phyloP scores from a whole-genome alignment of 2,329 filamentous ascomycete species.

The Penicillium sp. region DNA sequence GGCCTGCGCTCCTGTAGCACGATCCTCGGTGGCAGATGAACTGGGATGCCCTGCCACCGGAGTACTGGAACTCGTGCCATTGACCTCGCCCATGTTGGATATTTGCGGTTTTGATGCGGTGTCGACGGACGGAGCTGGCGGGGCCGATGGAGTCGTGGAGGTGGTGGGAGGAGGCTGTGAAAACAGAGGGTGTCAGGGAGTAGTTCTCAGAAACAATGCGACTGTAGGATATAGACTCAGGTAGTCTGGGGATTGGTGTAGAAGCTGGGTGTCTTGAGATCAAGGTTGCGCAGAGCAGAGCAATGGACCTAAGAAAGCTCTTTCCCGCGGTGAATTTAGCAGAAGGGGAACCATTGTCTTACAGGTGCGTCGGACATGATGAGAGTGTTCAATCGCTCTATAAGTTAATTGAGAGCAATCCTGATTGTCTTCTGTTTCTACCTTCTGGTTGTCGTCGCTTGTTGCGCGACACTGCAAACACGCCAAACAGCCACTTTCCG shows the following conservation, averaged over 20 bases:
- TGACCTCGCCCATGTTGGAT: constrained; percentile 20
- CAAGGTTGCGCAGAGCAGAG: constrained; percentile 13
- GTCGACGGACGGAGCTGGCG: constrained; percentile 3
- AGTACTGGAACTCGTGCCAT: constrained; percentile 22
- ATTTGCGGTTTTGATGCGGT: not conserved
- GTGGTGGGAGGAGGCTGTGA: not conserved
- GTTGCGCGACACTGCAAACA: constrained; percentile 17
- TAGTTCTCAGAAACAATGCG: not conserved
- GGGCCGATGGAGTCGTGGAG: not conserved
- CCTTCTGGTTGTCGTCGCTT: not conserved
- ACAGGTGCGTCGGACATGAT: constrained; percentile 18
- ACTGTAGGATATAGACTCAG: not conserved
- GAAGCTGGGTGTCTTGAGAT: constrained; percentile 2
- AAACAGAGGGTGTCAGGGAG: not conserved
- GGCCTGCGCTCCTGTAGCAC: constrained; percentile 61
- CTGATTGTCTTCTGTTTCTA: too few species aligned
- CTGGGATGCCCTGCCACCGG: constrained; percentile 37
- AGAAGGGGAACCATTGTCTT: constrained; percentile 7
- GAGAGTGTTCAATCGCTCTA: not conserved
- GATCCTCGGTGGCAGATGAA: constrained; percentile 50
- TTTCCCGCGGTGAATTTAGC: constrained; percentile 3
- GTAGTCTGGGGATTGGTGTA: not conserved
- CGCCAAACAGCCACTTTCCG: constrained; percentile 12
- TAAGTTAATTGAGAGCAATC: not conserved
- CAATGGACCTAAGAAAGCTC: constrained; percentile 13